Percentiles rank a stretch among this genome's conserved stretches.
These are phyloP conservation scores for Epichloe bromicola DNA, from an alignment of 2,329 filamentous ascomycete genomes.

Conservation along the genomic window DNA sequence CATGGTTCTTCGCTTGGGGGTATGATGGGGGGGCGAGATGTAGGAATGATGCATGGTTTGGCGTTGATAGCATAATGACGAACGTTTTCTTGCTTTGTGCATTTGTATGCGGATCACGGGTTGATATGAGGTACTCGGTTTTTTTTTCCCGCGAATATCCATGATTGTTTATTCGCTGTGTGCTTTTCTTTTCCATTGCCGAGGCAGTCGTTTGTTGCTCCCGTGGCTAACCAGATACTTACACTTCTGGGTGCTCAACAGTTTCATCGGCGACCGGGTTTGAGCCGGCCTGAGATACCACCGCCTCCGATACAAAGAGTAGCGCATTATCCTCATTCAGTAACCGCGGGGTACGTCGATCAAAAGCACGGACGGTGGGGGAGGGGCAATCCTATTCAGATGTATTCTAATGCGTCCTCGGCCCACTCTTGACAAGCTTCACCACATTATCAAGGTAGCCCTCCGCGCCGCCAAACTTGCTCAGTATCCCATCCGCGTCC, in stretches of 20 bases:
- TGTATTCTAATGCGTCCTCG: slow-evolving; percentile 24
- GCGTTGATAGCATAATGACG: slow-evolving; percentile 5
- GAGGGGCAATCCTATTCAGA: neutral
- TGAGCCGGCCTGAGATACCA: too few species aligned
- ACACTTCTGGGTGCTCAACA: too few species aligned
- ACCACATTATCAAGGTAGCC: slow-evolving; percentile 47
- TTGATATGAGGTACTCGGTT: neutral
- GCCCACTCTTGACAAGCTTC: slow-evolving; percentile 41
- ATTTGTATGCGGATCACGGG: neutral
- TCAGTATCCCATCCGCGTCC: slow-evolving; percentile 31
- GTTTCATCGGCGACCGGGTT: too few species aligned
- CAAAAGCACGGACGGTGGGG: too few species aligned
- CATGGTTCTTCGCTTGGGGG: neutral
- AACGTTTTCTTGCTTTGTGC: neutral
- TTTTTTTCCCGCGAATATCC: too few species aligned
- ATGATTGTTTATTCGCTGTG: too few species aligned
- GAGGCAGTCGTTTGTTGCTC: too few species aligned
- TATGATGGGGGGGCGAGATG: neutral
- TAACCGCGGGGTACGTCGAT: too few species aligned
- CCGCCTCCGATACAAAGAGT: too few species aligned
- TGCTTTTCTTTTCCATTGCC: too few species aligned
- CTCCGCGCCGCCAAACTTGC: slow-evolving; percentile 39
- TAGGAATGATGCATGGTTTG: slow-evolving; percentile 1
- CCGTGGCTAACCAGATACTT: too few species aligned
- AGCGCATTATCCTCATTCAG: too few species aligned